phyloP scores from a whole-genome alignment of 768 basidiomycete species.

The Psilocybe sp. region DNA sequence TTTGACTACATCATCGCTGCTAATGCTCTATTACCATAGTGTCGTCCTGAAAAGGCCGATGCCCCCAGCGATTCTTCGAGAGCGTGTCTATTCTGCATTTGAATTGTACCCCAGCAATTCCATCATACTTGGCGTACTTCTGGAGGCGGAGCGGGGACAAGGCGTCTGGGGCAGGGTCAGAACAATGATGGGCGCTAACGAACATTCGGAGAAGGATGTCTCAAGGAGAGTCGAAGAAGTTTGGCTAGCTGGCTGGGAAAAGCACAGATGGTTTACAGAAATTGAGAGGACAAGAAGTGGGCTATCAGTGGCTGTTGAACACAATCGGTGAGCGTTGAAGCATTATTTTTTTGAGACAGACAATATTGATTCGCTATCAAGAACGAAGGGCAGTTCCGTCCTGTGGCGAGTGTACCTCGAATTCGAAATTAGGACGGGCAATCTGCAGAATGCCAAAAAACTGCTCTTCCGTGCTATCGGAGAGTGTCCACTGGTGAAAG shows the following conservation, averaged over 20 bases:
- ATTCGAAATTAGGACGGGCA: slow-evolving; percentile 67
- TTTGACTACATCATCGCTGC: slow-evolving; percentile 50
- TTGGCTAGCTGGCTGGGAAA: slow-evolving; percentile 81
- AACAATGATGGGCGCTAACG: slow-evolving; percentile 49
- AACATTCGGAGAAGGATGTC: slow-evolving; percentile 50
- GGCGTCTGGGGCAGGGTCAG: slow-evolving; percentile 77
- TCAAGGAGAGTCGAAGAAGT: slow-evolving; percentile 62
- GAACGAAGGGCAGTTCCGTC: slow-evolving; percentile 62
- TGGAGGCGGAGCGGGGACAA: slow-evolving; percentile 75
- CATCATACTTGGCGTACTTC: slow-evolving; percentile 65
- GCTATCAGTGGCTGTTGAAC: slow-evolving; percentile 58
- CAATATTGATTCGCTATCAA: slow-evolving; percentile 23
- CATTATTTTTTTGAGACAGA: background rate
- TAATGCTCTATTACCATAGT: slow-evolving; percentile 61
- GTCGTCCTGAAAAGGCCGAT: slow-evolving; percentile 51
- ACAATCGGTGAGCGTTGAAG: slow-evolving; percentile 53
- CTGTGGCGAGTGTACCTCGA: slow-evolving; percentile 76
- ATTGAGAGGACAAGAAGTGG: slow-evolving; percentile 68
- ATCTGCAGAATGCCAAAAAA: slow-evolving; percentile 63
- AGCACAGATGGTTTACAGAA: slow-evolving; percentile 66
- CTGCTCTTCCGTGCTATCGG: slow-evolving; percentile 70
- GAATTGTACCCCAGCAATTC: slow-evolving; percentile 67
- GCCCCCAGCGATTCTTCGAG: slow-evolving; percentile 56
- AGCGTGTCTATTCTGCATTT: slow-evolving; percentile 52
- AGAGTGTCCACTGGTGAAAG: slow-evolving; percentile 77